Percentiles rank a stretch among this genome's conserved stretches.
phyloP scores from a whole-genome alignment of 2,329 filamentous ascomycete species.

The Aspergillus proliferans region DNA sequence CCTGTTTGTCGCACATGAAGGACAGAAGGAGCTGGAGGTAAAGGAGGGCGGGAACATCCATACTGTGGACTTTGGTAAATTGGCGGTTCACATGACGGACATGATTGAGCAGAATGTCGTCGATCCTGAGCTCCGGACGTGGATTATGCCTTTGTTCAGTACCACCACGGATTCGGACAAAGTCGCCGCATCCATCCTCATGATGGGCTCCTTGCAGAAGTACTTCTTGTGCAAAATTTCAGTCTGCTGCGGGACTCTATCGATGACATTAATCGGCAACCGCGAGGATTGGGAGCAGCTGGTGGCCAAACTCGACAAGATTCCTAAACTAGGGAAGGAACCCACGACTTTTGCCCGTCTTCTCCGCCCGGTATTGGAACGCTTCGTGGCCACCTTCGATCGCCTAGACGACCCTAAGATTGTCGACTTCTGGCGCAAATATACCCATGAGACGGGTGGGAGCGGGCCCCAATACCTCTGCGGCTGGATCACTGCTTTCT shows the following conservation, averaged over 20 bases:
- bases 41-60: constrained; percentile 10
- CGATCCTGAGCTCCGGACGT: constrained; percentile 37
- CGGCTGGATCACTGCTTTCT: constrained; percentile 47
- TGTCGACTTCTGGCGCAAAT: constrained; percentile 4
- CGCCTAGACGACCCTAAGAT: not conserved
- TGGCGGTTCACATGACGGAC: constrained; percentile 32
- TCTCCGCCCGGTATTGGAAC: constrained; percentile 40
- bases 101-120: constrained; percentile 38
- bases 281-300: constrained; percentile 42
- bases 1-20: constrained; percentile 39
- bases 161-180: constrained; percentile 45
- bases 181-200: constrained; percentile 39
- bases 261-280: constrained; percentile 47
- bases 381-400: constrained; percentile 32
- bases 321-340: constrained; percentile 42
- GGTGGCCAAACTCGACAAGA: constrained; percentile 36
- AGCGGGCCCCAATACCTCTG: constrained; percentile 32
- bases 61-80: constrained; percentile 11
- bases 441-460: constrained; percentile 20
- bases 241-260: constrained; percentile 44
- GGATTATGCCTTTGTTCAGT: constrained; percentile 49
- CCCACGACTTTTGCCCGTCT: constrained; percentile 32
- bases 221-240: constrained; percentile 39
- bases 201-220: constrained; percentile 48
- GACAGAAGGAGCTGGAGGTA: constrained; percentile 37